Conservation (phyloP, 441 rosid species). For the Cnidoscolus chayamansa region DNA sequence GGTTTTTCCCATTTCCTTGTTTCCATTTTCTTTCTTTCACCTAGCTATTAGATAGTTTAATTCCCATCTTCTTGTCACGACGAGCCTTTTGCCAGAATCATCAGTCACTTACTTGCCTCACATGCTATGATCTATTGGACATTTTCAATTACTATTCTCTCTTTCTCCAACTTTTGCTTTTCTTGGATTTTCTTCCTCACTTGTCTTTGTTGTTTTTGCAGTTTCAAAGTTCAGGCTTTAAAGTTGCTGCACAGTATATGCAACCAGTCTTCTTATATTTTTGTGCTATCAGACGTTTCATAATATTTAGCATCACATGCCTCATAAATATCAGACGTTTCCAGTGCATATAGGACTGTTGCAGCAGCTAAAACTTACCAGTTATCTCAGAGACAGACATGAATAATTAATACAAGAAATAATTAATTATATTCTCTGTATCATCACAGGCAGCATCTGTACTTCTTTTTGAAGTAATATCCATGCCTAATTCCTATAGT, state of each 20-base stretch:
- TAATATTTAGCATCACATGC: neutral
- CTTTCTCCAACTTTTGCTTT: constrained; percentile 14
- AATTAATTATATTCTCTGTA: neutral
- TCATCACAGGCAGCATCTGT: neutral
- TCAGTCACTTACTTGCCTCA: constrained; percentile 25
- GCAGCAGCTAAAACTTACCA: neutral
- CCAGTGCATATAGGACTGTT: neutral
- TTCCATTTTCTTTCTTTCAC: neutral
- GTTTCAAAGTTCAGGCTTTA: neutral
- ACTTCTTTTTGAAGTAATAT: constrained; percentile 11
- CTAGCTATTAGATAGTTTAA: neutral
- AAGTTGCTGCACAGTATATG: neutral
- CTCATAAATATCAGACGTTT: neutral
- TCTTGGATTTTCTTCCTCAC: constrained; percentile 4
- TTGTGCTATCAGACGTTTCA: neutral
- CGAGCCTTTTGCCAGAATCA: constrained; percentile 23
- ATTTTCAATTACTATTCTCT: constrained; percentile 12
- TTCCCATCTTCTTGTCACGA: constrained; percentile 19
- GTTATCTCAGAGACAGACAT: neutral
- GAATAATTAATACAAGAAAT: no score
- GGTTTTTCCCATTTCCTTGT: neutral
- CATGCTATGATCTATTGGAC: constrained; percentile 20
- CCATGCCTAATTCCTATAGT: neutral
- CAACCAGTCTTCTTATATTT: neutral
- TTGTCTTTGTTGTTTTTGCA: neutral